These are phyloP conservation scores for Nemania sp. DNA, from an alignment of 2,329 filamentous ascomycete species.

Conservation along the genomic window DNA sequence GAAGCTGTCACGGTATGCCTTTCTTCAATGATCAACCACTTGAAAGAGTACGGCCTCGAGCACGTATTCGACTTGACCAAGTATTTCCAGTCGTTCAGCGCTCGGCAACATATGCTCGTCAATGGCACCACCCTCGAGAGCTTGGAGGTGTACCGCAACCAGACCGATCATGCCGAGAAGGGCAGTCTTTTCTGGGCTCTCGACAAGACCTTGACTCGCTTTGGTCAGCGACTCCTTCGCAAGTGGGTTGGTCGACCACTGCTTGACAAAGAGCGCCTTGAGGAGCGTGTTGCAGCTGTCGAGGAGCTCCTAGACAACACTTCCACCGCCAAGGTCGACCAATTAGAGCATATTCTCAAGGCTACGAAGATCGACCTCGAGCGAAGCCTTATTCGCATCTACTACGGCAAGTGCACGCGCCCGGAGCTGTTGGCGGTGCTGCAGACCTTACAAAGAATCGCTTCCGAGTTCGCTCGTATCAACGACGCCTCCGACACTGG, in stretches of 20 bases:
- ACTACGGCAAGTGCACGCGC: constrained; percentile 93
- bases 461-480: constrained; percentile 73
- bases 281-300: constrained; percentile 81
- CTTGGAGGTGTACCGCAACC: constrained; percentile 93
- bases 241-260: constrained; percentile 96
- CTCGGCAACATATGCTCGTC: constrained; percentile 91
- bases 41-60: constrained; percentile 89
- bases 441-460: constrained; percentile 82
- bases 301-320: constrained; percentile 78
- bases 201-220: constrained; percentile 87
- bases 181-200: constrained; percentile 96
- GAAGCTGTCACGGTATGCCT: constrained; percentile 89
- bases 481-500: constrained; percentile 68
- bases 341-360: constrained; percentile 71
- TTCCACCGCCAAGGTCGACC: constrained; percentile 70
- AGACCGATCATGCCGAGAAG: constrained; percentile 81
- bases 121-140: constrained; percentile 94
- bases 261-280: constrained; percentile 73
- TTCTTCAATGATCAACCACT: constrained; percentile 93
- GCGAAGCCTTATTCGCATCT: constrained; percentile 90
- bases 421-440: constrained; percentile 85
- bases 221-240: constrained; percentile 82
- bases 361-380: constrained; percentile 83
- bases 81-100: constrained; percentile 95
- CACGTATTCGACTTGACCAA: constrained; percentile 96